Conservation (phyloP, 2,329 filamentous ascomycete species). For the Metarhizium rileyi region DNA sequence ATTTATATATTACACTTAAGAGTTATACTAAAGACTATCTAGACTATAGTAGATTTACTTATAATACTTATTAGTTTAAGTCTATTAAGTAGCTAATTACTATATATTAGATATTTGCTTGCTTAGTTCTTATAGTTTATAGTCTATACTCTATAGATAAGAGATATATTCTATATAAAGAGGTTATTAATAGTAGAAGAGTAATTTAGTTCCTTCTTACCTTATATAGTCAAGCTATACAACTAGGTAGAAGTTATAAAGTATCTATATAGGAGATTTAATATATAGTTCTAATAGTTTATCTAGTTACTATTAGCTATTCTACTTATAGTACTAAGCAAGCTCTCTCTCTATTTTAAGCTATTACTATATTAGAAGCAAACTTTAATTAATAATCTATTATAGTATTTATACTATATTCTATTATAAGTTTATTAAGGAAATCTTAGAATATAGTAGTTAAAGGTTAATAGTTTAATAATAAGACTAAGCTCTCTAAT, state of each 20-base stretch:
- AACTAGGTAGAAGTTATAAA: no score
- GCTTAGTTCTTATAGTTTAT: background rate
- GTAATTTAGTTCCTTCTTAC: background rate
- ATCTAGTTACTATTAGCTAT: no score
- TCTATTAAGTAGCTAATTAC: background rate
- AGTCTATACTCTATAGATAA: background rate
- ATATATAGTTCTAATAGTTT: no score
- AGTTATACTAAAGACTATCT: background rate
- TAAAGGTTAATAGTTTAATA: background rate
- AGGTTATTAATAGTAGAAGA: background rate
- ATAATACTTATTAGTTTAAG: background rate
- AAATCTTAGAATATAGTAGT: background rate
- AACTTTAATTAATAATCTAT: background rate
- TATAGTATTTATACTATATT: background rate
- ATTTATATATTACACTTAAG: background rate
- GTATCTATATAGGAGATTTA: no score
- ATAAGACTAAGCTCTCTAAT: background rate
- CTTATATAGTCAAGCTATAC: no score
- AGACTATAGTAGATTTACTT: background rate
- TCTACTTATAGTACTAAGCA: no score
- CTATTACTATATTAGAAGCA: constrained; percentile 1
- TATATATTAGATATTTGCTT: background rate
- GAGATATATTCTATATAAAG: background rate
- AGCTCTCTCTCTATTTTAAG: background rate
- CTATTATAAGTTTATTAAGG: no score